Conservation (phyloP, 2,329 filamentous ascomycete genomes). For the Sphaerulina vaccinii region DNA sequence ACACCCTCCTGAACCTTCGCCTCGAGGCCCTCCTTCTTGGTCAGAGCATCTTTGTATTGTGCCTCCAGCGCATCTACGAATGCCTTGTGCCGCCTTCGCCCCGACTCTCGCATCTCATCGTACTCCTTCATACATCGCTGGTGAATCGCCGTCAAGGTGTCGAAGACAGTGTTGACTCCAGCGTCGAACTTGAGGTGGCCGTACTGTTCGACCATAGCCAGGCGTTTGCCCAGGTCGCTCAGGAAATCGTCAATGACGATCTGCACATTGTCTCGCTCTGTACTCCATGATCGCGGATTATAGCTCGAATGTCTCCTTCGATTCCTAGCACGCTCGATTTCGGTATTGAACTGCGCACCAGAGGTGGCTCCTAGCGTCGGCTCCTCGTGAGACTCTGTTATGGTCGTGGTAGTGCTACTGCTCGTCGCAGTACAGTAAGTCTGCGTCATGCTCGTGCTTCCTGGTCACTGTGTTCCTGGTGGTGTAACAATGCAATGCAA, state of each 20-base stretch:
- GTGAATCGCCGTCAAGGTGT: constrained; percentile 80
- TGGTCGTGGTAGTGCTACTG: constrained; percentile 1
- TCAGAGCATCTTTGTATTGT: constrained; percentile 81
- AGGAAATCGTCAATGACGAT: constrained; percentile 70
- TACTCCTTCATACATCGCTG: constrained; percentile 86
- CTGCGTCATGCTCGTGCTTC: constrained; percentile 17
- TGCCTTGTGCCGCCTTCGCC: constrained; percentile 77
- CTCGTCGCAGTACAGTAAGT: constrained; percentile 19
- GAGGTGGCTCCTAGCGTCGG: constrained; percentile 42
- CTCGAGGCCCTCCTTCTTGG: constrained; percentile 79
- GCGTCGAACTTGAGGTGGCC: constrained; percentile 80
- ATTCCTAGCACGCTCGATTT: constrained; percentile 38
- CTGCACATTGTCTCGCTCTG: constrained; percentile 50
- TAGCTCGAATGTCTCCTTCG: constrained; percentile 51
- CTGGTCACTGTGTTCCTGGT: background rate
- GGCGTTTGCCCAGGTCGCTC: constrained; percentile 76
- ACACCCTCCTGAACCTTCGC: constrained; percentile 89
- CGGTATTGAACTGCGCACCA: constrained; percentile 36
- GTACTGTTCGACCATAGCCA: constrained; percentile 87
- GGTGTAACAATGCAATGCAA: constrained; percentile 5
- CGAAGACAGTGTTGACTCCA: constrained; percentile 79
- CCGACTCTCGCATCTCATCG: constrained; percentile 83
- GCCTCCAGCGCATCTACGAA: constrained; percentile 90
- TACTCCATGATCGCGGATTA: constrained; percentile 44
- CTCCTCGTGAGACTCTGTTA: constrained; percentile 41